These are phyloP conservation scores for Viridothelium virens DNA, from an alignment of 495 filamentous ascomycete genomes.

Conservation along the genomic window DNA sequence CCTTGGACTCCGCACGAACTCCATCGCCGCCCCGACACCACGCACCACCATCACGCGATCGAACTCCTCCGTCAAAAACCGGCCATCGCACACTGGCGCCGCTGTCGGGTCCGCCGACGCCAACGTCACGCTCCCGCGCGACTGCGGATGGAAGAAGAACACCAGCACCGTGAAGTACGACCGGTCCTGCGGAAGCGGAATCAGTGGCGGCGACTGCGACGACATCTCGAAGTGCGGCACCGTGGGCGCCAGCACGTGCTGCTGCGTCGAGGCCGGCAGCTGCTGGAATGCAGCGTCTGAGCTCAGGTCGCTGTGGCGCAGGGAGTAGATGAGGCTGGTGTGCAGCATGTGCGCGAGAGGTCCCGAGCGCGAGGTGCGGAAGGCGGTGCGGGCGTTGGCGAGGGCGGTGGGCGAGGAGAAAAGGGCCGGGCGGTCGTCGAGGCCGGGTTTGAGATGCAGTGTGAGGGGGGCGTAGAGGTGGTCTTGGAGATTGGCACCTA, in stretches of 20 bases:
- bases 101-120: constrained; percentile 52
- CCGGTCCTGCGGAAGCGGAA: constrained; percentile 13
- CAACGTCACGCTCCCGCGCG: constrained; percentile 46
- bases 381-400: background rate
- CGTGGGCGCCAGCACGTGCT: constrained; percentile 16
- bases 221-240: constrained; percentile 19
- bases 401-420: constrained; percentile 23
- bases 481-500: constrained; percentile 55
- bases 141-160: constrained; percentile 32
- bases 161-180: constrained; percentile 32
- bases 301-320: constrained; percentile 43
- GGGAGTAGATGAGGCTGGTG: constrained; percentile 42
- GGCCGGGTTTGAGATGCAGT: constrained; percentile 24
- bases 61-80: constrained; percentile 39
- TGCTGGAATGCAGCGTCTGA: constrained; percentile 39
- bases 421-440: constrained; percentile 34
- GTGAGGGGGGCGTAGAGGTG: constrained; percentile 33
- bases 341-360: background rate
- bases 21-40: constrained; percentile 14
- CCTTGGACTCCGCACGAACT: constrained; percentile 6
- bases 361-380: constrained; percentile 1
- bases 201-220: constrained; percentile 18
- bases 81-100: constrained; percentile 51
- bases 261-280: constrained; percentile 36
- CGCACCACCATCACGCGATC: constrained; percentile 17